These are phyloP conservation scores for Chaetomiaceae sp. DNA, from an alignment of 2,329 filamentous ascomycete genomes.

Conservation along the genomic window DNA sequence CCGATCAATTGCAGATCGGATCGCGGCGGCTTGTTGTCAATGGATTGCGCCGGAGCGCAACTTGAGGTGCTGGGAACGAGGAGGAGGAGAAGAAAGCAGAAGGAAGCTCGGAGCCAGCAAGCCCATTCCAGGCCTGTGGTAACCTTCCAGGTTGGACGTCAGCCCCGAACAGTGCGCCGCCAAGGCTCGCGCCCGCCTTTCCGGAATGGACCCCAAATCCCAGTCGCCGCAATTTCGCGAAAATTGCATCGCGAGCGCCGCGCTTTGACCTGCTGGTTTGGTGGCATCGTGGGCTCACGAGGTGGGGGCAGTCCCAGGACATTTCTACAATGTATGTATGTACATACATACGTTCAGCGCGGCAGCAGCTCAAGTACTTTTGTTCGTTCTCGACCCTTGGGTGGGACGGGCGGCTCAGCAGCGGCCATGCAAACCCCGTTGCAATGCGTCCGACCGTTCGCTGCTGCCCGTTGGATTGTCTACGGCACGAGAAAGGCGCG, in stretches of 20 bases:
- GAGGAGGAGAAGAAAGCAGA: background rate
- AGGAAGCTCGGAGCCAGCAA: background rate
- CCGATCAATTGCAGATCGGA: background rate
- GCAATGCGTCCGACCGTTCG: background rate
- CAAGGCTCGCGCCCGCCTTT: constrained; percentile 5
- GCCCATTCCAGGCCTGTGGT: background rate
- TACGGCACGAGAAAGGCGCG: background rate
- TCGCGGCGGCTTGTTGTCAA: background rate
- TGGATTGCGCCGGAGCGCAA: background rate
- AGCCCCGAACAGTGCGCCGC: constrained; percentile 5
- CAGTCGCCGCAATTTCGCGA: constrained; percentile 15
- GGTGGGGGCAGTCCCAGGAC: background rate
- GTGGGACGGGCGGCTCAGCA: background rate
- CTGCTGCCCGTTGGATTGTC: background rate
- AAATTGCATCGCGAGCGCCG: constrained; percentile 13
- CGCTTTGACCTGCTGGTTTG: constrained; percentile 12
- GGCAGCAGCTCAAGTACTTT: too few species aligned
- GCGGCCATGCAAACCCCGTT: background rate
- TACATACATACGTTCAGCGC: too few species aligned
- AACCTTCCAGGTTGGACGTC: background rate
- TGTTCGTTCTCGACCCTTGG: too few species aligned
- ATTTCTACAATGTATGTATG: background rate
- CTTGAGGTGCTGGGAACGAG: background rate
- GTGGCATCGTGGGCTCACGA: background rate
- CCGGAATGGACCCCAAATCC: constrained; percentile 11